These are phyloP conservation scores for Bombardia bombarda DNA, from an alignment of 495 filamentous ascomycete species.

Conservation along the genomic window DNA sequence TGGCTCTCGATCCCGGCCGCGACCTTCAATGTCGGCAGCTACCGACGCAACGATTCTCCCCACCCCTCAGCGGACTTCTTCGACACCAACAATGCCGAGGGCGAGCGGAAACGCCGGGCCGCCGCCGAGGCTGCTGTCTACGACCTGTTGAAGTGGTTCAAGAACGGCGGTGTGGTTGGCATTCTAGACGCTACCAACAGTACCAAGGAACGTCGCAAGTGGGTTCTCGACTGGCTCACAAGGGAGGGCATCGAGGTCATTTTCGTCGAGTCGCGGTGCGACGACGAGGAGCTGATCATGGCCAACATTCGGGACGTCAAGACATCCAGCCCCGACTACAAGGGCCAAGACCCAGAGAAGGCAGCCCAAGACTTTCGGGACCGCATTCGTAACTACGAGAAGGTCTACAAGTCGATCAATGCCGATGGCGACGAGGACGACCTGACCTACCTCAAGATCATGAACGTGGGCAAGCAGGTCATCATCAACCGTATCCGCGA, in stretches of 20 bases:
- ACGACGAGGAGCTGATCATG: conserved; percentile 92
- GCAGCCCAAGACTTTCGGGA: conserved; percentile 88
- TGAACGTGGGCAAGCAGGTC: conserved; percentile 89
- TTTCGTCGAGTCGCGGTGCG: conserved; percentile 93
- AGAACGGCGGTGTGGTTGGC: conserved; percentile 66
- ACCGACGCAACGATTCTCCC: conserved; percentile 79
- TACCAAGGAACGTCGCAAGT: conserved; percentile 77
- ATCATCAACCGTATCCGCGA: conserved; percentile 97
- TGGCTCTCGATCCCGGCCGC: conserved; percentile 92
- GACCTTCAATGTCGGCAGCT: conserved; percentile 94
- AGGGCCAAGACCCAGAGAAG: conserved; percentile 83
- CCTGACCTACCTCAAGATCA: conserved; percentile 91
- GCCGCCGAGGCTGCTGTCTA: conserved; percentile 83
- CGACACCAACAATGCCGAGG: conserved; percentile 76
- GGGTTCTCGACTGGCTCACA: conserved; percentile 73
- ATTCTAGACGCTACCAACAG: conserved; percentile 96
- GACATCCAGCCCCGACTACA: conserved; percentile 90
- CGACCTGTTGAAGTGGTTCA: conserved; percentile 93
- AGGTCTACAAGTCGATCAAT: conserved; percentile 87
- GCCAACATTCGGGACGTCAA: conserved; percentile 97
- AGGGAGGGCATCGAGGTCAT: conserved; percentile 76
- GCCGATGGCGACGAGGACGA: conserved; percentile 65
- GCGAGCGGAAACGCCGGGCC: conserved; percentile 77
- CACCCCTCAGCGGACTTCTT: conserved; percentile 89
- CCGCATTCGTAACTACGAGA: conserved; percentile 93